Evolutionary conservation across 2,329 filamentous ascomycete species (phyloP).

Genomic region (Triangularia setosa): DNA sequence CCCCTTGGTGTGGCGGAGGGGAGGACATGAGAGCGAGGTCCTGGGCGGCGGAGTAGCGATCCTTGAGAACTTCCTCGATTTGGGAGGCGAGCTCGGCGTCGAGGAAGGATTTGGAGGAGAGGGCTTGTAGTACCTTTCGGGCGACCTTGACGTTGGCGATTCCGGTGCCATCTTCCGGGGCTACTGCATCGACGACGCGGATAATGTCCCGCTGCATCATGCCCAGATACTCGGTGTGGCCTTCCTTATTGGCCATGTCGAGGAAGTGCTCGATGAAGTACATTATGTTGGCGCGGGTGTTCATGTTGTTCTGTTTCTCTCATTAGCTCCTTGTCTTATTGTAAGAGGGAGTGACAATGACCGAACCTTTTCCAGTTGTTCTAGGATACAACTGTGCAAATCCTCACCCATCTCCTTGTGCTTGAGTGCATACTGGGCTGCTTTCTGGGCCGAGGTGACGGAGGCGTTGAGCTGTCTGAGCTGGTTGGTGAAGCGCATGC

Average conservation of each 20-base stretch:
- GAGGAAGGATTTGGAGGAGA: slow-evolving; percentile 69
- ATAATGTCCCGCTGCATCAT: slow-evolving; percentile 96
- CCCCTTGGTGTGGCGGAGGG: slow-evolving; percentile 34
- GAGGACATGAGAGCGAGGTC: slow-evolving; percentile 49
- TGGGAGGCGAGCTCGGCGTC: slow-evolving; percentile 70
- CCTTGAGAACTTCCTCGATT: slow-evolving; percentile 78
- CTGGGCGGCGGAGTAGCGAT: slow-evolving; percentile 64
- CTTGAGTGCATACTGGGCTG: slow-evolving; percentile 90
- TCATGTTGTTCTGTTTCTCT: slow-evolving; percentile 74
- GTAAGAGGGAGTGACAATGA: not conserved
- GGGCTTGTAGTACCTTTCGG: slow-evolving; percentile 68
- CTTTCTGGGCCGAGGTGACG: slow-evolving; percentile 83
- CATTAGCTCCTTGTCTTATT: not conserved
- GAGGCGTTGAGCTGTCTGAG: slow-evolving; percentile 89
- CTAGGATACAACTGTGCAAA: slow-evolving; percentile 92
- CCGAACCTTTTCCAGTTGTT: slow-evolving; percentile 80
- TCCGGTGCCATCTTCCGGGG: slow-evolving; percentile 78
- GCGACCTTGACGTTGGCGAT: slow-evolving; percentile 93
- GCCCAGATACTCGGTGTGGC: slow-evolving; percentile 75
- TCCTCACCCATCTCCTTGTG: slow-evolving; percentile 95
- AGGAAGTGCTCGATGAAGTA: slow-evolving; percentile 97
- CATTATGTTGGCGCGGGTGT: slow-evolving; percentile 97
- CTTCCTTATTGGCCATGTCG: slow-evolving; percentile 74
- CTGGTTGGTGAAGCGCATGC: slow-evolving; percentile 90
- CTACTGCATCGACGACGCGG: slow-evolving; percentile 86